Evolutionary conservation across 192 early-diverging fungal species (phyloP), one percentile per base, ranked within the genome.

Genomic region (Coemansia sp.): DNA sequence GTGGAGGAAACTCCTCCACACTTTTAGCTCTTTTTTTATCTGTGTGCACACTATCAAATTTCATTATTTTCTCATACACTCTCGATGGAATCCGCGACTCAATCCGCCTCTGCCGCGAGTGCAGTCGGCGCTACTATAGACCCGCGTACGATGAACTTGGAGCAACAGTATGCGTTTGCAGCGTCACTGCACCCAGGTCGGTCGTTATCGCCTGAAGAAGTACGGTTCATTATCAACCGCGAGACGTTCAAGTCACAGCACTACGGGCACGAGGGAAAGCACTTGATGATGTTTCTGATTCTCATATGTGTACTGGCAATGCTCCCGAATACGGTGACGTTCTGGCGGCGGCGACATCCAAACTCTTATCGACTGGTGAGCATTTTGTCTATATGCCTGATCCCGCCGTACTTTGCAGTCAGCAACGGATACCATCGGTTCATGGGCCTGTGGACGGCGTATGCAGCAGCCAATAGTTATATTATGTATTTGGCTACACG

Each of bases 371-470:
- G 71, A 29, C 62, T 82, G 16, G 75, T 74, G 45, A 74, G 80
- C 62, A 66, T 71, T 13, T 71, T 68, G 16, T 76, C 80, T 22
- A 74, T 82, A 40, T 74, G 74, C 43, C 45, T 82, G 41, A 71
- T 82, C 4, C 80, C 80, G 24, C 74, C 69, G 22, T 82, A 74
- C 63, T 82, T 76, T 76, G 80, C 80, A 0, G 38, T 65, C 49
- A 55, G 44, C 38, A 71, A 70, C 71, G 41, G 62, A 12, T 82
- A 76, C 60, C 52, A 68, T 66, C 74, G 80, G 34, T 82, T 82
- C 61, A 67, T 68, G 15, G 18, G 58, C 2, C 58, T 74, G 16
- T 82, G 80, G 80, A 41, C 71, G n/a, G 62, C 38, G 16, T 82
- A 74, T 61, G 64, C 71, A 7, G 39, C 62, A 0, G 74, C 65